Evolutionary conservation across 805 yeast species (phyloP).

Genomic region (Pichia cabralensis): DNA sequence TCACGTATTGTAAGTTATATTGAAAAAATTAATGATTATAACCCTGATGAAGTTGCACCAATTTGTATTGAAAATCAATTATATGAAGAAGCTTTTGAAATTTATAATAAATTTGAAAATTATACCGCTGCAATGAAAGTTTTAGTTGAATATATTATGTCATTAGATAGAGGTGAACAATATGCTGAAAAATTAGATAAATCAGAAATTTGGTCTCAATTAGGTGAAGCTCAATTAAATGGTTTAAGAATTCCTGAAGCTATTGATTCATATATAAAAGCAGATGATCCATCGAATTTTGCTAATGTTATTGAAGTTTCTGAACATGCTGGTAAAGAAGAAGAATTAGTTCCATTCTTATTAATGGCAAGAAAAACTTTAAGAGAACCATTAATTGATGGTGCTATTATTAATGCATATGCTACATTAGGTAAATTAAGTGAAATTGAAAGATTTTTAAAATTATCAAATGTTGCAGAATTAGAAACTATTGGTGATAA

Average conservation of each 20-base stretch:
- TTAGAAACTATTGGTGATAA: constrained; percentile 88
- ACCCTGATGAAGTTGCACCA: constrained; percentile 89
- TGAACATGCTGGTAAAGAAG: constrained; percentile 93
- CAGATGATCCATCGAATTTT: constrained; percentile 83
- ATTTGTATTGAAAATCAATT: constrained; percentile 82
- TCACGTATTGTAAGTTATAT: constrained; percentile 74
- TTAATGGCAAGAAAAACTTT: constrained; percentile 85
- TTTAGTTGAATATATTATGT: constrained; percentile 84
- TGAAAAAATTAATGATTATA: constrained; percentile 83
- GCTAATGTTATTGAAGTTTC: constrained; percentile 90
- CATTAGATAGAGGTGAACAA: constrained; percentile 87
- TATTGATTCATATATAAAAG: constrained; percentile 81
- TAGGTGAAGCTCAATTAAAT: constrained; percentile 92
- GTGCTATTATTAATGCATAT: constrained; percentile 79
- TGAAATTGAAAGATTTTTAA: constrained; percentile 78
- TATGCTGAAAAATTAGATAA: constrained; percentile 85
- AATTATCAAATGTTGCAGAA: constrained; percentile 87
- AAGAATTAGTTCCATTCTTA: constrained; percentile 79
- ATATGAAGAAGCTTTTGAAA: constrained; percentile 89
- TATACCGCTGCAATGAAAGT: constrained; percentile 77
- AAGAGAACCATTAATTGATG: constrained; percentile 89
- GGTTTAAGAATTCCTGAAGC: constrained; percentile 91
- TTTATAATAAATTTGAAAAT: constrained; percentile 76
- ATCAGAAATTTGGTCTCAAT: constrained; percentile 86
- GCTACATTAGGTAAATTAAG: constrained; percentile 66